phyloP scores from a whole-genome alignment of 768 basidiomycete species.

The Panus rudis region DNA sequence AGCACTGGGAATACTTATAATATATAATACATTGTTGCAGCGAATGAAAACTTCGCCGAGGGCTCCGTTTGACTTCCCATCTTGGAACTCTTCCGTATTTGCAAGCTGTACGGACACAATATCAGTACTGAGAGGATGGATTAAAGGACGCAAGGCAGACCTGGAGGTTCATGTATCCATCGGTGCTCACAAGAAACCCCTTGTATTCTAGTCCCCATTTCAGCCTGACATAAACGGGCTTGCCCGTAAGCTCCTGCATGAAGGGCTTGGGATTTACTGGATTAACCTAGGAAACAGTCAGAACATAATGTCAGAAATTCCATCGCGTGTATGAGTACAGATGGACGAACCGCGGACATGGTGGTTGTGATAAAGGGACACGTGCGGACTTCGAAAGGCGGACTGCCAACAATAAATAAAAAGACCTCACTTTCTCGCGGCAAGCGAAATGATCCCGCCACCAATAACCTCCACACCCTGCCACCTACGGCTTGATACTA shows the following conservation, averaged over 20 bases:
- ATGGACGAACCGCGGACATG: slow-evolving; percentile 58
- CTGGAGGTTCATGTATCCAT: slow-evolving; percentile 99
- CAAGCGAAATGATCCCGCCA: no score
- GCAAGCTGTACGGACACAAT: slow-evolving; percentile 80
- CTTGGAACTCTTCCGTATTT: slow-evolving; percentile 98
- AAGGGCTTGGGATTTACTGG: slow-evolving; percentile 99
- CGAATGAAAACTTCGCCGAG: slow-evolving; percentile 99
- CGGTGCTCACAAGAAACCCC: slow-evolving; percentile 97
- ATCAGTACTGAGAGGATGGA: not conserved
- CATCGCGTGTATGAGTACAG: no score
- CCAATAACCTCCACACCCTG: not conserved
- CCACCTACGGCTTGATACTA: not conserved
- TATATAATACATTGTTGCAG: slow-evolving; percentile 97
- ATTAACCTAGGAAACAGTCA: slow-evolving; percentile 46
- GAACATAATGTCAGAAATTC: not conserved
- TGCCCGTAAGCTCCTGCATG: slow-evolving; percentile 96
- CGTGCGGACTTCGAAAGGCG: slow-evolving; percentile 36
- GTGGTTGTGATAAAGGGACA: slow-evolving; percentile 35
- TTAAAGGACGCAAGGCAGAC: slow-evolving; percentile 33
- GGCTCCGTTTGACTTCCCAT: slow-evolving; percentile 90
- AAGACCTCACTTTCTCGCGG: slow-evolving; percentile 8
- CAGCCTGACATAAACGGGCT: slow-evolving; percentile 88
- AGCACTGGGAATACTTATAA: slow-evolving; percentile 55
- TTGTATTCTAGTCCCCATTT: slow-evolving; percentile 99
- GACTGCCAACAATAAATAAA: slow-evolving; percentile 17